phyloP scores from a whole-genome alignment of 1,284 basidiomycete species.

The Coniophora puteana region DNA sequence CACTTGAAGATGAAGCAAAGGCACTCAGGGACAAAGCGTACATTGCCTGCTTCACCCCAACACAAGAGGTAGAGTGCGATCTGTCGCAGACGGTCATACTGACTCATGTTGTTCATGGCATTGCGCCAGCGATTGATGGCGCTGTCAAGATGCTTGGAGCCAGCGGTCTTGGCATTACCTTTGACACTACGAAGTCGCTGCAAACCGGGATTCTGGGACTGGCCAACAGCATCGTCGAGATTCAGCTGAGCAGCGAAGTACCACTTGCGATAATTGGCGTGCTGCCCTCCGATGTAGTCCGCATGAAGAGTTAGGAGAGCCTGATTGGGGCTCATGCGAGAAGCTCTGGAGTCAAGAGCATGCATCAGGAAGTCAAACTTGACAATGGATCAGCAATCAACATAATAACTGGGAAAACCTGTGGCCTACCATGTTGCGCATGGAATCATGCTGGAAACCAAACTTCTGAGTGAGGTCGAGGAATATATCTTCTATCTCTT shows the following conservation, averaged over 20 bases:
- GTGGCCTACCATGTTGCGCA: conserved; percentile 79
- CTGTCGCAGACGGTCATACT: conserved; percentile 96
- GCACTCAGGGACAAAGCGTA: conserved; percentile 95
- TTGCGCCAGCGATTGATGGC: conserved; percentile 94
- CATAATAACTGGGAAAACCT: conserved; percentile 1
- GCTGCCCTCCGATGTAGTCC: conserved; percentile 97
- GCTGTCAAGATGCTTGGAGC: conserved; percentile 87
- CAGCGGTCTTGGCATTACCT: conserved; percentile 50
- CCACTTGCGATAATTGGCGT: conserved; percentile 98
- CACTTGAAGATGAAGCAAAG: conserved; percentile 99
- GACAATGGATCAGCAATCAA: conserved; percentile 8
- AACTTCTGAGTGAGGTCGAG: conserved; percentile 99
- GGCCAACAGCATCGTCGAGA: conserved; percentile 97
- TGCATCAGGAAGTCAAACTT: conserved; percentile 99
- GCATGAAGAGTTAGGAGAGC: conserved; percentile 95
- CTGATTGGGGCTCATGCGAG: conserved; percentile 98
- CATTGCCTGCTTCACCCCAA: conserved; percentile 98
- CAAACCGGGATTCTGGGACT: conserved; percentile 90
- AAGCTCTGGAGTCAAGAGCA: conserved; percentile 91
- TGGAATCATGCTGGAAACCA: conserved; percentile 94
- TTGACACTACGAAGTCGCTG: conserved; percentile 87
- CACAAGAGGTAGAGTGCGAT: conserved; percentile 94
- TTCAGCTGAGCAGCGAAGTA: conserved; percentile 99
- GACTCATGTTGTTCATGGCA: conserved; percentile 99
- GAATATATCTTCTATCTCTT: conserved; percentile 99